Evolutionary conservation across 2,329 filamentous ascomycete genomes (phyloP).

Genomic region (Cyphellophora attinorum): DNA sequence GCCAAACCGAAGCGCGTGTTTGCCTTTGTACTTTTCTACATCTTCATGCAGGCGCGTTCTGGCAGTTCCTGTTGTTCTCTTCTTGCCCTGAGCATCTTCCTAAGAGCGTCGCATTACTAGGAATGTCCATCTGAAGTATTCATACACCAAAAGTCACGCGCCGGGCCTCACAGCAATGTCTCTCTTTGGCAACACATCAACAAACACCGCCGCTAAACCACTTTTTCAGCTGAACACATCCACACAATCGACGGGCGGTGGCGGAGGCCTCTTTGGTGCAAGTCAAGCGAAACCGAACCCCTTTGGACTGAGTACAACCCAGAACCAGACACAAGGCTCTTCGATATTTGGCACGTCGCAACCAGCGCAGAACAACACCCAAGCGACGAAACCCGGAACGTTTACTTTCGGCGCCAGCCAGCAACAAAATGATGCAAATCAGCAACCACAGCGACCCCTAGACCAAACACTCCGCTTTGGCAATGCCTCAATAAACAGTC

Average conservation of each 20-base stretch:
- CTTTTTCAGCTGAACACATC: constrained; percentile 1
- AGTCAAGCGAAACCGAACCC: constrained; percentile 12
- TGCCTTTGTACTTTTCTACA: too few species aligned
- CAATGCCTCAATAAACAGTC: constrained; percentile 24
- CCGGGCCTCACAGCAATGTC: too few species aligned
- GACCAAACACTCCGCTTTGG: constrained; percentile 31
- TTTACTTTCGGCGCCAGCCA: constrained; percentile 26
- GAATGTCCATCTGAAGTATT: too few species aligned
- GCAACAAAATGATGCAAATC: constrained; percentile 29
- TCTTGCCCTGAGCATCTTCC: too few species aligned
- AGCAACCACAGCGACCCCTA: constrained; percentile 29
- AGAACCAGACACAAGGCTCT: constrained; percentile 2
- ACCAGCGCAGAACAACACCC: constrained; percentile 22
- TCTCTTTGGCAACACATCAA: background rate
- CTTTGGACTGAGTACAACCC: constrained; percentile 18
- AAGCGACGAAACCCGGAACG: constrained; percentile 9
- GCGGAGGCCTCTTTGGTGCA: constrained; percentile 25
- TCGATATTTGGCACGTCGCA: constrained; percentile 8
- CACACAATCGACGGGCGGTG: too few species aligned
- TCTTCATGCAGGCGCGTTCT: too few species aligned
- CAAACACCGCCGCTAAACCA: background rate
- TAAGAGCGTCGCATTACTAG: too few species aligned
- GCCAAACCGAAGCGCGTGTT: too few species aligned
- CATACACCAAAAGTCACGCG: too few species aligned
- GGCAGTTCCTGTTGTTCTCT: too few species aligned